A percentile compares a stretch with the other conserved stretches of the same genome.
These are phyloP conservation scores for Clarireedia homoeocarpa DNA, from an alignment of 2,329 filamentous ascomycete genomes.

Conservation along the genomic window DNA sequence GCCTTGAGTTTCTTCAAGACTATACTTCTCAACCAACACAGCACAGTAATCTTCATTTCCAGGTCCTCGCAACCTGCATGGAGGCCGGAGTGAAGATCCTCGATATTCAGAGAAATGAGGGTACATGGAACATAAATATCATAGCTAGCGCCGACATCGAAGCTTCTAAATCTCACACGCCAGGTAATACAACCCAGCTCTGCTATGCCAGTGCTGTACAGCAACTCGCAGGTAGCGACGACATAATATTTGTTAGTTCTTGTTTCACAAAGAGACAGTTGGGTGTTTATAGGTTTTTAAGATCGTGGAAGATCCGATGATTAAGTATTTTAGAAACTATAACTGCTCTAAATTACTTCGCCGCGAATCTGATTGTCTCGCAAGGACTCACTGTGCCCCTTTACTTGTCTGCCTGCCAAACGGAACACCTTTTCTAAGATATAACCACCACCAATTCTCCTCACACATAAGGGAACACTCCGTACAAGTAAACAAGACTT, in stretches of 20 bases:
- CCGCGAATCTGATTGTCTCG: too few relatives aligned
- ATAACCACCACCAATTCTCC: too few relatives aligned
- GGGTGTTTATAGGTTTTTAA: not conserved
- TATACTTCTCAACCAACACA: not conserved
- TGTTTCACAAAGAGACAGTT: slow-evolving; percentile 6
- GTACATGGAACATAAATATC: slow-evolving; percentile 57
- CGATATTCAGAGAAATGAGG: slow-evolving; percentile 33
- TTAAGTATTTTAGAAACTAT: not conserved
- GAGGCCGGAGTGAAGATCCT: slow-evolving; percentile 73
- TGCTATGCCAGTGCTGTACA: slow-evolving; percentile 80
- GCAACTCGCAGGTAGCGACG: slow-evolving; percentile 26
- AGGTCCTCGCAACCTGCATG: slow-evolving; percentile 86
- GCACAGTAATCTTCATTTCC: slow-evolving; percentile 27
- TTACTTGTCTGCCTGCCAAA: too few relatives aligned
- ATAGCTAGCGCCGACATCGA: not conserved
- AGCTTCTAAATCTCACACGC: slow-evolving; percentile 1
- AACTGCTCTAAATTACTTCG: not conserved
- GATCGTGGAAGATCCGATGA: not conserved
- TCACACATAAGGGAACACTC: too few relatives aligned
- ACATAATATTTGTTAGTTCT: not conserved
- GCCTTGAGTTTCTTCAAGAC: slow-evolving; percentile 55
- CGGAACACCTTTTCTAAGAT: too few relatives aligned
- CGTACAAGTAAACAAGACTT: too few relatives aligned
- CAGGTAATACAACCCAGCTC: slow-evolving; percentile 78
- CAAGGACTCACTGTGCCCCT: too few relatives aligned